phyloP scores from a whole-genome alignment of 2,329 filamentous ascomycete species.

The Cadophora sp. region DNA sequence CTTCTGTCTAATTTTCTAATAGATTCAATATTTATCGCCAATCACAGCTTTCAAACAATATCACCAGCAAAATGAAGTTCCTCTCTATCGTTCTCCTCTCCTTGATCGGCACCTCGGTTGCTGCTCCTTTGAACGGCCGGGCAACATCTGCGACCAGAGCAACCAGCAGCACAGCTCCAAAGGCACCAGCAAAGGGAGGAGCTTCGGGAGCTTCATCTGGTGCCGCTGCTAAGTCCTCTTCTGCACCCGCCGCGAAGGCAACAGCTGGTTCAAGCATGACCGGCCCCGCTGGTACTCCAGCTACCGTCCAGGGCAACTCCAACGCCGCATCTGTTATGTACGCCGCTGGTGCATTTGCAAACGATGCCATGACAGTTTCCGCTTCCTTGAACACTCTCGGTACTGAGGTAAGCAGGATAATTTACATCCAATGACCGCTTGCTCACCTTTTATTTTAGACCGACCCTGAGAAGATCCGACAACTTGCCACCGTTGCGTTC shows the following conservation, averaged over 20 bases:
- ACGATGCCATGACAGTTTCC: slow-evolving; percentile 41
- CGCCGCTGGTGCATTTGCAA: slow-evolving; percentile 36
- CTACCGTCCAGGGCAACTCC: not conserved
- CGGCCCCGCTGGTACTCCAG: not conserved
- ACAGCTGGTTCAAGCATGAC: not conserved
- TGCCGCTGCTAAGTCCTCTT: not conserved
- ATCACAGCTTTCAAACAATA: not conserved
- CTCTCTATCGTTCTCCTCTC: slow-evolving; percentile 5
- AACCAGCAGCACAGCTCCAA: slow-evolving; percentile 1
- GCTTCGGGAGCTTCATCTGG: not conserved
- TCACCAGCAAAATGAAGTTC: slow-evolving; percentile 12
- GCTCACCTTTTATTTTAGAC: slow-evolving; percentile 19
- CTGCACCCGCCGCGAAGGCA: not conserved
- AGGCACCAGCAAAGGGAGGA: not conserved
- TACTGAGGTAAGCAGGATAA: not conserved
- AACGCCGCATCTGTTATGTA: slow-evolving; percentile 29
- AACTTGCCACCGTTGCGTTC: slow-evolving; percentile 35
- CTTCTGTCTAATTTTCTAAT: slow-evolving; percentile 5
- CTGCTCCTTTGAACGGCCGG: not conserved
- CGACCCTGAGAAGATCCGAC: slow-evolving; percentile 28
- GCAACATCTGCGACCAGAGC: not conserved
- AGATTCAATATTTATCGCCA: not conserved
- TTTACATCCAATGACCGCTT: too few species aligned
- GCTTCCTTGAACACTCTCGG: slow-evolving; percentile 35
- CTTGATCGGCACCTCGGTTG: slow-evolving; percentile 9